Evolutionary conservation across 2,329 filamentous ascomycete species (phyloP).

Genomic region (Akanthomyces muscarius): DNA sequence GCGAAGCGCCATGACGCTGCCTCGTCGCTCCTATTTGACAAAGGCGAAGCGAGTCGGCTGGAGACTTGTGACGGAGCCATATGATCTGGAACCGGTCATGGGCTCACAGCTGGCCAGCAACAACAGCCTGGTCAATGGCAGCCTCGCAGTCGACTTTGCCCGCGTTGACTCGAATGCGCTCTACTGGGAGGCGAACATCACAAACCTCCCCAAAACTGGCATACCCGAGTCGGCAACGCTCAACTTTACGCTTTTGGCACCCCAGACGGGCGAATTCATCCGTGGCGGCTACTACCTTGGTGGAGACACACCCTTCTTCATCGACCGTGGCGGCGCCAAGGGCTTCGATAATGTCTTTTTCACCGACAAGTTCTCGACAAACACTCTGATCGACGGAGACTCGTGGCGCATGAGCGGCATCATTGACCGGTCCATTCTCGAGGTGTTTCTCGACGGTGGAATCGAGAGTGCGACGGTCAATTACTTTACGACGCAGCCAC

Average conservation of each 20-base stretch:
- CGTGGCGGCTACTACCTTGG: constrained; percentile 27
- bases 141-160: constrained; percentile 47
- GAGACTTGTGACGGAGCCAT: constrained; percentile 47
- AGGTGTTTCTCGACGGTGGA: constrained; percentile 33
- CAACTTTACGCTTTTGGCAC: constrained; percentile 28
- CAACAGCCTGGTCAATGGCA: constrained; percentile 43
- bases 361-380: constrained; percentile 29
- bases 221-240: constrained; percentile 24
- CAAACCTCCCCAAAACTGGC: constrained; percentile 27
- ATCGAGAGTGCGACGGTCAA: constrained; percentile 31
- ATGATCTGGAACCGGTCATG: constrained; percentile 45
- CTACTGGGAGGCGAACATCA: constrained; percentile 52
- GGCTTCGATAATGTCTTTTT: constrained; percentile 32
- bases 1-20: constrained; percentile 31
- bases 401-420: constrained; percentile 31
- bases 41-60: constrained; percentile 48
- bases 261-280: constrained; percentile 26
- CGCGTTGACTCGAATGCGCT: constrained; percentile 46
- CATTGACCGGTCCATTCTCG: constrained; percentile 33
- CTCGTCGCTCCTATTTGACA: constrained; percentile 48
- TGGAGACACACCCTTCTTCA: constrained; percentile 26
- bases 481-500: constrained; percentile 28
- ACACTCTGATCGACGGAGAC: constrained; percentile 19
- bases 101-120: constrained; percentile 41
- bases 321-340: constrained; percentile 26